Conservation (phyloP, 1,284 basidiomycete genomes). For the Athelia psychrophila region DNA sequence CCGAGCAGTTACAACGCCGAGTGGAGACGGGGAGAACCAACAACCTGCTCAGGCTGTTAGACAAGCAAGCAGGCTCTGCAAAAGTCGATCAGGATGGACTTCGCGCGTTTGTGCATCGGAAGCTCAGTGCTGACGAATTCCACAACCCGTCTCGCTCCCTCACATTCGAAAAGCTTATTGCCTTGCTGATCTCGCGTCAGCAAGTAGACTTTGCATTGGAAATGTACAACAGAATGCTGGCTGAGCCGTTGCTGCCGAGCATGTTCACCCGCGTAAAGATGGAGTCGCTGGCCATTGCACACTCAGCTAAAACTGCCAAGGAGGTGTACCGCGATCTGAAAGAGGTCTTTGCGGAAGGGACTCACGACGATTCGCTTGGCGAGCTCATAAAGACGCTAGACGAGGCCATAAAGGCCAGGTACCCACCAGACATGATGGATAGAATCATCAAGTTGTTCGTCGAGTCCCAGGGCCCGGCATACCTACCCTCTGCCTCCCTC, state of each 20-base stretch:
- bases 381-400: not conserved
- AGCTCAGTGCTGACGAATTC: not conserved
- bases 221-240: not conserved
- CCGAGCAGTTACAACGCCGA: not conserved
- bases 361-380: not conserved
- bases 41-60: not conserved
- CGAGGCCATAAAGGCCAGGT: not conserved
- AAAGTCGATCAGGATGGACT: not conserved
- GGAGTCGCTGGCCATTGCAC: not conserved
- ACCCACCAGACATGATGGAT: not conserved
- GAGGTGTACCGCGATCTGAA: not conserved
- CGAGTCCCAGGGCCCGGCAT: conserved; percentile 26
- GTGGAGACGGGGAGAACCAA: not conserved
- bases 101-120: not conserved
- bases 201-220: not conserved
- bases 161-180: not conserved
- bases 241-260: not conserved
- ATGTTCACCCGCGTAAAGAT: not conserved
- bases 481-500: conserved; percentile 29
- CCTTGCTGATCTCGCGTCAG: not conserved
- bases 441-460: conserved; percentile 24
- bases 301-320: not conserved
- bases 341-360: not conserved
- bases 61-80: not conserved
- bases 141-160: not conserved